A percentile compares a stretch with the other conserved stretches of the same genome.
Evolutionary conservation across 1,139 yeast species (phyloP).

Genomic region (Kodamaea plutei): DNA sequence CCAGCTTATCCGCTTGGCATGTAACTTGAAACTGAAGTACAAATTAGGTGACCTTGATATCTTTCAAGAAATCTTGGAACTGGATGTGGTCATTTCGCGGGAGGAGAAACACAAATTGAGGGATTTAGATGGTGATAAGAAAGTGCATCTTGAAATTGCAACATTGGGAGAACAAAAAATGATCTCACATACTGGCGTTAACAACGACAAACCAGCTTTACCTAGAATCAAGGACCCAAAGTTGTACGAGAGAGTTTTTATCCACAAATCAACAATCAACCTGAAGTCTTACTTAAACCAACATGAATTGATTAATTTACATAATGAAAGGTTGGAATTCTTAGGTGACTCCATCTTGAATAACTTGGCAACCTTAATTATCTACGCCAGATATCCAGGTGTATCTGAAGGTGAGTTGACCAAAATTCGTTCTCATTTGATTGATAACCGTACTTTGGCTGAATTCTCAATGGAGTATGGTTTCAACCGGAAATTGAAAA

Average conservation of each 20-base stretch:
- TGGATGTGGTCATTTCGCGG: constrained; percentile 13
- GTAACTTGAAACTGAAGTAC: constrained; percentile 54
- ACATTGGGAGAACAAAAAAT: constrained; percentile 7
- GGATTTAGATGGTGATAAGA: constrained; percentile 3
- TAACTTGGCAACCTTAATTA: constrained; percentile 62
- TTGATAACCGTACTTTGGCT: constrained; percentile 69
- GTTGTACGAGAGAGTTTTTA: constrained; percentile 68
- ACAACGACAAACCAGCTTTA: constrained; percentile 46
- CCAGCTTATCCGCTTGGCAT: constrained; percentile 53
- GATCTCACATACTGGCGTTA: constrained; percentile 11
- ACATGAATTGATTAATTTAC: constrained; percentile 55
- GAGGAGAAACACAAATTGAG: constrained; percentile 11
- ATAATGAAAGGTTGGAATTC: constrained; percentile 90
- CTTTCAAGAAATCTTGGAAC: constrained; percentile 43
- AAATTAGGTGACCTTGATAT: constrained; percentile 42
- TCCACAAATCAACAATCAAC: constrained; percentile 72
- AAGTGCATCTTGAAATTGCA: constrained; percentile 11
- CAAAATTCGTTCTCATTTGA: constrained; percentile 61
- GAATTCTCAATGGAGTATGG: constrained; percentile 71
- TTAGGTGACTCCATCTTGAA: constrained; percentile 89
- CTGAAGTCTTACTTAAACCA: constrained; percentile 54
- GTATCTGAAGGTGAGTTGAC: constrained; percentile 83
- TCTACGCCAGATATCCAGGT: constrained; percentile 62
- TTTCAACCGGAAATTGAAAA: constrained; percentile 56
- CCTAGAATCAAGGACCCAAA: constrained; percentile 63